Evolutionary conservation across 768 basidiomycete species (phyloP), one percentile per base, ranked within the genome.

Genomic region (Lactarius hatsudake): DNA sequence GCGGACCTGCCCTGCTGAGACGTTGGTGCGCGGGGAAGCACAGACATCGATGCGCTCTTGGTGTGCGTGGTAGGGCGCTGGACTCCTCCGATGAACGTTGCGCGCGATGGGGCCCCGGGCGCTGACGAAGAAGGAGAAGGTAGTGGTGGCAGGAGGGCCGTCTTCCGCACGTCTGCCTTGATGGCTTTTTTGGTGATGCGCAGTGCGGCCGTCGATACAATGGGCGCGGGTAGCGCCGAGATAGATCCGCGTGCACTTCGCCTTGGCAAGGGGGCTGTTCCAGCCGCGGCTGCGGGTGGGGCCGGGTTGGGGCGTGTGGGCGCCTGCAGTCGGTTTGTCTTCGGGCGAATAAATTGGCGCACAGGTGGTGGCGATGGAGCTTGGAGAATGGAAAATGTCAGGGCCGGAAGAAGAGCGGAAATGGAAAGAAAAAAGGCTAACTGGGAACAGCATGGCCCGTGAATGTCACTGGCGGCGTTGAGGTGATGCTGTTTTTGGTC

Each of bases 221-320:
- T 56, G 2, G 62, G 66, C 18, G 62, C 23, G 13, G 66, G 66
- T 8, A 63, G 62, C 13, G 57, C 45, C 36, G 62, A 59, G 10
- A 67, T 67, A 17, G 66, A 67, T 17, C 48, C 32, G 23, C 66
- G 66, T 10, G 23, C 51, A 12, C 48, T 26, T 43, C 62, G 62
- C 26, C n/a, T 63, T 17, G 48, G 12, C 40, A 15, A n/a, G 26
- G 48, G 51, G 5, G 58, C 38, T n/a, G 51, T 51, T 7, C n/a
- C 26, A 5, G 36, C 56, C 7, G 56, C 40, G 8, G 23, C 30
- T 2, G 36, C 20, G 8, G 65, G 30, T 9, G 30, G 57, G 2
- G 48, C 4, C 13, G 51, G 48, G n/a, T 13, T 23, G n/a, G n/a
- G 10, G 23, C 13, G 51, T 6, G 23, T 15, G 3, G 61, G 20